Evolutionary conservation across 2,329 filamentous ascomycete genomes (phyloP), one percentile per base, ranked within the genome.

Genomic region (Pseudocercospora pini-densiflorae): DNA sequence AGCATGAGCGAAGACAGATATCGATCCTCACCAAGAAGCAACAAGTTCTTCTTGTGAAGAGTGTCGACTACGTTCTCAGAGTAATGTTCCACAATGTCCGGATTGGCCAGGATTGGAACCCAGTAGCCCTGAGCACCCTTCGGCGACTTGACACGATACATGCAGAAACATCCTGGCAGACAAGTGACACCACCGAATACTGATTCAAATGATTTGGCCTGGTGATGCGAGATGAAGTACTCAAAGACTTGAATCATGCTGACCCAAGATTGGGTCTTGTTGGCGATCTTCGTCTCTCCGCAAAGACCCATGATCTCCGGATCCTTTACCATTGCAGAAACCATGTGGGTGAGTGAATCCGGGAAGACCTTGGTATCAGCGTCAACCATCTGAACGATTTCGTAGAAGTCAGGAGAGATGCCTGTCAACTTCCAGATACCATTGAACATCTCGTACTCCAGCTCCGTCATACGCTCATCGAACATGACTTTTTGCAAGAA

Each of bases 401-500:
- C 95, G 80, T 98, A 99, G 79, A 94, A 99, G 80, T 99, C 95
- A 14, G 95, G 95, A 3, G 94, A 97, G 70, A 99, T 98, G 73
- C 96, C 96, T 19, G 95, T 99, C 53, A 99, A 92, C 80, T 97
- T 97, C 94, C 94, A 99, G 70, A 99, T 86, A 62, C 95, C 95
- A 78, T 98, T 99, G 85, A 99, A 99, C 92, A 99, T 98, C 78
- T 99, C 95, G 77, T 93, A 99, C 79, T 99, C 95, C 61, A 99
- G 90, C 80, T 99, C 94, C 19, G 96, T 99, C 95, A 99, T 99
- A 68, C 95, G 92, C 82, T 99, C 96, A 78, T 99, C 95, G 75
- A 99, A 99, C 95, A 99, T 99, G 77, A 99, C 95, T 83, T 99
- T 99, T 78, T 99, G 95, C 73, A 99, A 83, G 86, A 99, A 99